Base-by-base conservation (phyloP, 73 alveolate genomes). In the Paramecium octaurelia region DNA sequence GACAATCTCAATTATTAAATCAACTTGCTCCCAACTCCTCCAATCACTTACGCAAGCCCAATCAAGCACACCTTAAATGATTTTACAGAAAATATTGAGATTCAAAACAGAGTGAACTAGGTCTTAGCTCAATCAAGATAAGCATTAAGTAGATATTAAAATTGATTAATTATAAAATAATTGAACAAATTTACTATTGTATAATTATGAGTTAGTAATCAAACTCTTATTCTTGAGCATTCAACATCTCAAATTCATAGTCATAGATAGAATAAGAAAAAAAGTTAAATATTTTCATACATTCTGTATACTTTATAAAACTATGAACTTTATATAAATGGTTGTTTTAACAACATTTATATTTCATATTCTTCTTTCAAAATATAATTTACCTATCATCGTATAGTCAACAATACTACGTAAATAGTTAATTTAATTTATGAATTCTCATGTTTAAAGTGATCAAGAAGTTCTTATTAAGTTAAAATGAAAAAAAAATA, bases 71-170 rank as follows among this genome's bases (percentile, higher is more conserved):
- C 59, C 6, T 73, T 48, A n/a, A 64, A 80, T 24, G 91, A 80
- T 8, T 31, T 40, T n/a, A 80, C 70, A 9, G 75, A 80, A 46
- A 48, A 46, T 46, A 31, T 34, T 24, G 70, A 80, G 57, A 80
- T 40, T 80, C 14, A 23, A n/a, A 42, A 48, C 9, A 44, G 91
- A 80, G 91, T 80, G 6, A 42, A 40, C 21, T 24, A 42, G 20
- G 91, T 35, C 16, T 23, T 80, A 46, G 75, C 76, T 24, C 24
- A 42, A 48, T 80, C 91, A 80, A 80, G 91, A 80, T 80, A 80
- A 42, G 48, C 75, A 42, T 20, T 44, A 42, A 24, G 35, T 16
- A 18, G n/a, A 80, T 80, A 80, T 80, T 3, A 64, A 64, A 64
- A 34, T 31, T 64, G 84, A 64, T 64, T 11, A 8, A 40, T 18